Percentiles rank a stretch among this genome's conserved stretches.
Conservation (phyloP, 78 protist genomes). For the Dictyostelium discoideum region DNA sequence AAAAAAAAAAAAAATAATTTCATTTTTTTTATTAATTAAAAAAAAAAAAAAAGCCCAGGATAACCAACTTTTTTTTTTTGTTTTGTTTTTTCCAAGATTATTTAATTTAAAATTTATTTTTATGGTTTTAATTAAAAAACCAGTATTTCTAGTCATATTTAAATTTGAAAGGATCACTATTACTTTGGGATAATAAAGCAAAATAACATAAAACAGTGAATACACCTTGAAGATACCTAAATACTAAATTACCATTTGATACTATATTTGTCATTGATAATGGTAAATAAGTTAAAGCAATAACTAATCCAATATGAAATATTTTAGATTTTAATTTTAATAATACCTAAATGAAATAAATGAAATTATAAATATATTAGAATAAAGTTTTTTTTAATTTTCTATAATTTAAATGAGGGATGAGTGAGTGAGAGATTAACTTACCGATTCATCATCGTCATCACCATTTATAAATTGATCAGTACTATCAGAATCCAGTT, state of each 20-base stretch:
- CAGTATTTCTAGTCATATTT: neutral
- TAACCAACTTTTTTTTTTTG: no score
- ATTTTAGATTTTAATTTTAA: neutral
- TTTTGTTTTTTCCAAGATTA: no score
- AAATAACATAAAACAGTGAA: slow-evolving; percentile 1
- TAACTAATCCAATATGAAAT: neutral
- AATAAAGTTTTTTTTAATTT: neutral
- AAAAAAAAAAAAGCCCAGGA: no score
- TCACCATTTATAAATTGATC: neutral
- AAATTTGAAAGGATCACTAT: neutral
- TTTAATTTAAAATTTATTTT: neutral
- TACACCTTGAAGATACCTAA: slow-evolving; percentile 19
- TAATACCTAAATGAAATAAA: neutral
- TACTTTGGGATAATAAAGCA: neutral
- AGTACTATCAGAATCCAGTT: neutral
- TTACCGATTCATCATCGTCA: neutral
- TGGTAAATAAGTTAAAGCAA: slow-evolving; percentile 1
- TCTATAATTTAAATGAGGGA: no score
- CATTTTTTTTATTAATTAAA: no score
- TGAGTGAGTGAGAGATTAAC: neutral
- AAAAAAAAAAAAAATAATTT: no score
- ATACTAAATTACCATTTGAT: neutral
- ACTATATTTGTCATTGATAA: neutral
- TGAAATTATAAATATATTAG: neutral
- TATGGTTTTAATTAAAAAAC: neutral